A percentile compares a stretch with the other conserved stretches of the same genome.
These are phyloP conservation scores for Phytophthora palmivora DNA, from an alignment of 352 stramenopile genomes.

Conservation along the genomic window DNA sequence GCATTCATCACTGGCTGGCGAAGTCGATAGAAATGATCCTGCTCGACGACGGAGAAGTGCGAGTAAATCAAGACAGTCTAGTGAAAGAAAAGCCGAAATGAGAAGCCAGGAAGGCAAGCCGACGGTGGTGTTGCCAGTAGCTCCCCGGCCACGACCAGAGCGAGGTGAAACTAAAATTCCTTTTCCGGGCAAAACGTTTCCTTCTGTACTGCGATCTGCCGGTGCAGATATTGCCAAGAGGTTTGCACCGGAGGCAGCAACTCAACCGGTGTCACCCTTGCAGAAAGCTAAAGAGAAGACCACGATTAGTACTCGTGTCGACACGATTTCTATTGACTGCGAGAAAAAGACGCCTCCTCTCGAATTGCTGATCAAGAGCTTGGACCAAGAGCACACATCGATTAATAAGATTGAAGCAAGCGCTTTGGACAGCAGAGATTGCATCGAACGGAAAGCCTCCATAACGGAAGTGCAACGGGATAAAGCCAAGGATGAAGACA, in stretches of 20 bases:
- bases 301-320: background rate
- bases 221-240: constrained; percentile 24
- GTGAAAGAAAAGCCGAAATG: background rate
- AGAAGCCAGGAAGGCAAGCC: constrained; percentile 2
- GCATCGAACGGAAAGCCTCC: background rate
- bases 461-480: background rate
- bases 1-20: constrained; percentile 12
- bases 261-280: background rate
- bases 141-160: constrained; percentile 26
- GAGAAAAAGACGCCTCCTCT: background rate
- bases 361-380: background rate
- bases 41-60: constrained; percentile 9
- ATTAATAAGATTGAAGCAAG: background rate
- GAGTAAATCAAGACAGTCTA: background rate
- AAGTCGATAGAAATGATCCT: background rate
- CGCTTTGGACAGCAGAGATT: background rate
- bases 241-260: background rate
- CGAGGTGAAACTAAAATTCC: constrained; percentile 47
- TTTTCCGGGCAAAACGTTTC: constrained; percentile 16
- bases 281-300: constrained; percentile 8
- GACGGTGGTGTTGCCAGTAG: background rate
- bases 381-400: background rate
- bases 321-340: background rate
- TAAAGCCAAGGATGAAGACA: background rate
- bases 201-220: constrained; percentile 14